phyloP scores from a whole-genome alignment of 2,329 filamentous ascomycete genomes.

The Exophiala sp. region DNA sequence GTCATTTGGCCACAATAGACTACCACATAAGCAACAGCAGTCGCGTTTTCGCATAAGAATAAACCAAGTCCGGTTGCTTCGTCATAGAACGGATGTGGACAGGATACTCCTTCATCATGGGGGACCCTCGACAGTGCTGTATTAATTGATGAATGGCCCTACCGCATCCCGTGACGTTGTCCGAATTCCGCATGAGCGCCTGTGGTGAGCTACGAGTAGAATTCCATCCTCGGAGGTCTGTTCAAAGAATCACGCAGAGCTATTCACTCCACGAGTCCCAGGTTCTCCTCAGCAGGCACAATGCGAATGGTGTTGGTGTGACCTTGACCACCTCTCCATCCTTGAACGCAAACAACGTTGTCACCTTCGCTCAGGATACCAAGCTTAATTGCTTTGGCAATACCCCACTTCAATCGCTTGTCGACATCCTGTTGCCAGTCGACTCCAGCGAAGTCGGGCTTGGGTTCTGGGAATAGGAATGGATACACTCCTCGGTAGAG shows the following conservation, averaged over 20 bases:
- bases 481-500: slow-evolving; percentile 97
- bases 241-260: slow-evolving; percentile 19
- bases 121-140: no score
- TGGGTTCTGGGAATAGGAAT: slow-evolving; percentile 87
- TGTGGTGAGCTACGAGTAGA: slow-evolving; percentile 1
- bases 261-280: slow-evolving; percentile 31
- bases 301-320: slow-evolving; percentile 63
- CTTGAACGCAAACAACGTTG: slow-evolving; percentile 63
- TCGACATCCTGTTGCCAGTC: slow-evolving; percentile 98
- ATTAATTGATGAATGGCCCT: no score
- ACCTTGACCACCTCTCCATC: slow-evolving; percentile 65
- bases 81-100: no score
- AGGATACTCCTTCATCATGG: no score
- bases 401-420: slow-evolving; percentile 94
- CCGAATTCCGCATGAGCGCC: no score
- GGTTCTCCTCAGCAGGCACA: slow-evolving; percentile 44
- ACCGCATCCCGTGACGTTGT: no score
- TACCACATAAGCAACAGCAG: no score
- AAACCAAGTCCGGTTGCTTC: no score
- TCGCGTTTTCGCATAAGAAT: no score
- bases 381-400: slow-evolving; percentile 80
- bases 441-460: slow-evolving; percentile 82
- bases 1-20: no score
- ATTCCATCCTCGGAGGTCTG: slow-evolving; percentile 13
- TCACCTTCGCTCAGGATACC: slow-evolving; percentile 76